Evolutionary conservation across 345 rosid species (phyloP).

Genomic region (Hibiscus mutabilis): DNA sequence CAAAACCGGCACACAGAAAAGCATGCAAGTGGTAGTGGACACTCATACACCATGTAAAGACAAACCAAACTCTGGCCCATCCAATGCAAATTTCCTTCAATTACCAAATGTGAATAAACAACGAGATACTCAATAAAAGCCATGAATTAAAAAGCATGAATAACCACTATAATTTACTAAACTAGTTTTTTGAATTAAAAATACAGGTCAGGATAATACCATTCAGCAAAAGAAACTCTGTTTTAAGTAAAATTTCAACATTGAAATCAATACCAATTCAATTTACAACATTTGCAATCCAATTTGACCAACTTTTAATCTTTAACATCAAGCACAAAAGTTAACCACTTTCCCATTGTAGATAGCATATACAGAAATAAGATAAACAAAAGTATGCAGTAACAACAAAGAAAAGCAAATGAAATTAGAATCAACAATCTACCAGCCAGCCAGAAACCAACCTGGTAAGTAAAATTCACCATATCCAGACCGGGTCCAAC

Average conservation of each 20-base stretch:
- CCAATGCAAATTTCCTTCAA: neutral
- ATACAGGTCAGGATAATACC: neutral
- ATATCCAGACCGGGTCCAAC: slow-evolving; percentile 65
- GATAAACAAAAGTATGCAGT: neutral
- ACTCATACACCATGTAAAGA: slow-evolving; percentile 4
- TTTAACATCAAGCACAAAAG: neutral
- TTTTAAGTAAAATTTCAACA: neutral
- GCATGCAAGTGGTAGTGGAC: neutral
- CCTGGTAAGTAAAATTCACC: slow-evolving; percentile 80
- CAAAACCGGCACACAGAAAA: neutral
- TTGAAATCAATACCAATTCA: neutral
- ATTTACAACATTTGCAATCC: neutral
- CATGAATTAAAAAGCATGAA: neutral
- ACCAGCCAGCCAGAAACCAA: slow-evolving; percentile 14
- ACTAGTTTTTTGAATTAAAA: neutral
- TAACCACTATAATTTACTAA: neutral
- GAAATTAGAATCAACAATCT: neutral
- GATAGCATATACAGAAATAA: neutral
- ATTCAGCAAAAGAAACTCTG: too few species aligned
- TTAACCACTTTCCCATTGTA: neutral
- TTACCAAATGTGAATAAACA: slow-evolving; percentile 3
- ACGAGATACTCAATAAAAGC: neutral
- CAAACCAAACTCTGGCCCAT: slow-evolving; percentile 2
- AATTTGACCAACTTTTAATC: slow-evolving; percentile 10
- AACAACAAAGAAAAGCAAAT: neutral